A percentile compares a stretch with the other conserved stretches of the same genome.
phyloP scores from a whole-genome alignment of 2,329 filamentous ascomycete species.

The Monosporascus ibericus region DNA sequence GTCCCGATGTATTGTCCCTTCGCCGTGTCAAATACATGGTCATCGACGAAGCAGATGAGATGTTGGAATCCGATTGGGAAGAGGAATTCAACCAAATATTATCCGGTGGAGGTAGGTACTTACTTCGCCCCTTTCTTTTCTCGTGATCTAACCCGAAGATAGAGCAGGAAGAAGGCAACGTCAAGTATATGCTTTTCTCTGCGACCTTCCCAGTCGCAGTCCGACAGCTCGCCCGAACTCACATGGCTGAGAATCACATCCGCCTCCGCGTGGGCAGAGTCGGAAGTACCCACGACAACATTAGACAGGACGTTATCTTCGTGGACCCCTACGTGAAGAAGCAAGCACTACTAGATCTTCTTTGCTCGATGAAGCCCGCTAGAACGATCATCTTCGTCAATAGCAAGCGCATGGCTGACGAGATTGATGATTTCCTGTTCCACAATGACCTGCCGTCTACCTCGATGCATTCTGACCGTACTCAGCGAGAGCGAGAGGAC shows the following conservation, averaged over 20 bases:
- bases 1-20: constrained; percentile 62
- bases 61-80: constrained; percentile 76
- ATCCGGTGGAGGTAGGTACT: constrained; percentile 65
- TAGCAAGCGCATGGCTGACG: constrained; percentile 69
- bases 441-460: constrained; percentile 75
- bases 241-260: constrained; percentile 67
- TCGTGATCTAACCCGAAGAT: constrained; percentile 25
- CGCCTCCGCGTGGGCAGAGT: constrained; percentile 83
- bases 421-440: constrained; percentile 81
- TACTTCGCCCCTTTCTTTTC: neutral
- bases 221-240: constrained; percentile 69
- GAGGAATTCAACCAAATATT: constrained; percentile 71
- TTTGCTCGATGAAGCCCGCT: constrained; percentile 62
- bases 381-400: constrained; percentile 91
- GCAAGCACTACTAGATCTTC: constrained; percentile 62
- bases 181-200: constrained; percentile 79
- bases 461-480: constrained; percentile 82
- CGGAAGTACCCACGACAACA: constrained; percentile 76
- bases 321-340: constrained; percentile 64
- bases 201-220: constrained; percentile 84
- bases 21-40: constrained; percentile 73
- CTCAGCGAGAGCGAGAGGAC: constrained; percentile 86
- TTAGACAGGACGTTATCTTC: constrained; percentile 69
- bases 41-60: constrained; percentile 93
- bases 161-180: constrained; percentile 68